These are phyloP conservation scores for Epichloe brachyelytri DNA, from an alignment of 2,329 filamentous ascomycete genomes.

Conservation along the genomic window DNA sequence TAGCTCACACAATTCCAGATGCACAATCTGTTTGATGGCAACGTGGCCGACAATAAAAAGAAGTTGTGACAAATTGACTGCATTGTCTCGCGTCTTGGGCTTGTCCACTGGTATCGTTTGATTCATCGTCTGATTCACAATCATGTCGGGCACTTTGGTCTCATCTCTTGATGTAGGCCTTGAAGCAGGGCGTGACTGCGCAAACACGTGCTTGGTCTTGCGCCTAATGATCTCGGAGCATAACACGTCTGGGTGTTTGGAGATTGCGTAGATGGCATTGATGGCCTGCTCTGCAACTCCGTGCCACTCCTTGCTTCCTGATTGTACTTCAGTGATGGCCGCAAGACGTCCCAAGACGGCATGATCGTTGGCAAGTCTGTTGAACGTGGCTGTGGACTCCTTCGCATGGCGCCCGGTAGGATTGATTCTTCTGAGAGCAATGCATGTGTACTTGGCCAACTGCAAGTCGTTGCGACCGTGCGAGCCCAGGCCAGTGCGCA, in stretches of 20 bases:
- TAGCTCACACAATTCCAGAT: constrained; percentile 90
- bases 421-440: constrained; percentile 83
- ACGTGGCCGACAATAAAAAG: constrained; percentile 93
- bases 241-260: constrained; percentile 85
- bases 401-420: constrained; percentile 70
- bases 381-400: constrained; percentile 53
- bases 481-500: constrained; percentile 74
- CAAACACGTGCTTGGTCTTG: constrained; percentile 75
- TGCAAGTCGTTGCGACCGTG: constrained; percentile 74
- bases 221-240: constrained; percentile 83
- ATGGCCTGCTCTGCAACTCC: constrained; percentile 94
- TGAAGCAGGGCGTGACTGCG: constrained; percentile 26
- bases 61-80: constrained; percentile 73
- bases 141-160: constrained; percentile 20
- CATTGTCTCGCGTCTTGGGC: constrained; percentile 49
- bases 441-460: constrained; percentile 88
- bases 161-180: constrained; percentile 30
- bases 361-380: constrained; percentile 82
- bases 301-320: constrained; percentile 90
- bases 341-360: constrained; percentile 72
- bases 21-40: constrained; percentile 97
- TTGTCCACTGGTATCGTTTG: constrained; percentile 7
- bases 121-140: constrained; percentile 16
- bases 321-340: constrained; percentile 71
- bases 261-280: constrained; percentile 84